phyloP scores from a whole-genome alignment of 1,139 yeast genomes.

The Sugiyamaella neomexicana region DNA sequence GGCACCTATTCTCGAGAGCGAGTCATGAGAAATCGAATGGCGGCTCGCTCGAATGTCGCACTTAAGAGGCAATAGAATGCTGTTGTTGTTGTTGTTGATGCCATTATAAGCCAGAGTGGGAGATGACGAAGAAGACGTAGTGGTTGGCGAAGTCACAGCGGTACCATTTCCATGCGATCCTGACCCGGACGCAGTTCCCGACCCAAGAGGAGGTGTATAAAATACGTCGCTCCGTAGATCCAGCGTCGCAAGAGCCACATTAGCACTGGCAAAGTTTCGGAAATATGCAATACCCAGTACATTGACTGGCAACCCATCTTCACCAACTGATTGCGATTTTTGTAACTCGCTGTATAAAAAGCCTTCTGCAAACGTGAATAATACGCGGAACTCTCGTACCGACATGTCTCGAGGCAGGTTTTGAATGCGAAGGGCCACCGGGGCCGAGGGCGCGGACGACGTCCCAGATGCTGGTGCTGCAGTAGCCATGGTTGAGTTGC shows the following conservation, averaged over 20 bases:
- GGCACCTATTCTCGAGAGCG: constrained; percentile 15
- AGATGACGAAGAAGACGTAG: constrained; percentile 23
- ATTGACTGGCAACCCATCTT: constrained; percentile 39
- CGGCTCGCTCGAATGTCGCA: constrained; percentile 31
- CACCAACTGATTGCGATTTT: constrained; percentile 35
- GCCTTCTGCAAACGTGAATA: constrained; percentile 80
- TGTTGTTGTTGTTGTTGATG: constrained; percentile 9
- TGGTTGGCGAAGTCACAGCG: constrained; percentile 14
- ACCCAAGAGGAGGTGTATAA: constrained; percentile 1
- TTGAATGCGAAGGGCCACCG: constrained; percentile 45
- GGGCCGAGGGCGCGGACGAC: constrained; percentile 7
- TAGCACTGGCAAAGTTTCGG: constrained; percentile 61
- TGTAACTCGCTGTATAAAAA: constrained; percentile 63
- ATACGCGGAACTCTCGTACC: constrained; percentile 69
- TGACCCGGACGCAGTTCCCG: constrained; percentile 7
- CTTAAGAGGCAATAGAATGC: constrained; percentile 24
- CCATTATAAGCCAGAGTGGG: constrained; percentile 25
- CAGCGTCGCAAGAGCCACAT: constrained; percentile 67
- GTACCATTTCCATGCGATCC: constrained; percentile 10
- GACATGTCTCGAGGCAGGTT: constrained; percentile 75
- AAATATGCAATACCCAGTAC: constrained; percentile 61
- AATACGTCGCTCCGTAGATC: constrained; percentile 41
- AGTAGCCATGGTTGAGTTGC: background rate
- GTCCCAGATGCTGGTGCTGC: background rate
- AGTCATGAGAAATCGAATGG: constrained; percentile 26